Base-by-base conservation (phyloP, 139 green algal species). In the Zygnema cylindricum region DNA sequence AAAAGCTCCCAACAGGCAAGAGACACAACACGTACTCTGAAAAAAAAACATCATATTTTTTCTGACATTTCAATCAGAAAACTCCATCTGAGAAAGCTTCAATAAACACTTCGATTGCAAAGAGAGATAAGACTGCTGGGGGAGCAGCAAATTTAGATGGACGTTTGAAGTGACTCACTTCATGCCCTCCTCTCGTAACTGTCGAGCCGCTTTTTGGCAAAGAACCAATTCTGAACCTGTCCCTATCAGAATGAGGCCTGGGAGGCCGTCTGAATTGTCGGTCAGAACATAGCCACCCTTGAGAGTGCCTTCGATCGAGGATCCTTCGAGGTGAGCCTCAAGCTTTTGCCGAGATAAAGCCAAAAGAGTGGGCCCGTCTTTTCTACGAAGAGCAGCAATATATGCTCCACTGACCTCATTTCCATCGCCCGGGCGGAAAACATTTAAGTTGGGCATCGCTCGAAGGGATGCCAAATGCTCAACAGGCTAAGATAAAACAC, bases 381-480 rank as follows among this genome's bases (percentile, higher is more conserved):
- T 94, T 57, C 93, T 93, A 69, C 91, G 78, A 30, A 93, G n/a
- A 82, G 94, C 95, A 21, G 95, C 95, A 93, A 97, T 96, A 95
- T 99, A 99, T 63, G 92, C 93, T 73, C 95, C 97, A 16, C 95
- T 95, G 38, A 96, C 98, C 95, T 99, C 97, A 88, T 96, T 98
- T 84, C 96, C 97, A 84, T 97, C 96, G 55, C 95, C 95, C 3
- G 97, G 97, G 85, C 97, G 94, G 69, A 98, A 94, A 90, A 96
- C 98, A 57, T 97, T 90, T 92, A 99, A 98, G 95, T 98, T 97
- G 92, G 97, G 97, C 96, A 99, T 99, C 87, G 96, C 96, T 85
- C 97, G 96, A 95, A 98, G 98, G 71, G 94, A 97, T 23, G 95
- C 94, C 89, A 99, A 94, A 93, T 99, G 97, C 97, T 99, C 97